Evolutionary conservation across 2,329 filamentous ascomycete species (phyloP).

Genomic region (Coleophoma cylindrospora): DNA sequence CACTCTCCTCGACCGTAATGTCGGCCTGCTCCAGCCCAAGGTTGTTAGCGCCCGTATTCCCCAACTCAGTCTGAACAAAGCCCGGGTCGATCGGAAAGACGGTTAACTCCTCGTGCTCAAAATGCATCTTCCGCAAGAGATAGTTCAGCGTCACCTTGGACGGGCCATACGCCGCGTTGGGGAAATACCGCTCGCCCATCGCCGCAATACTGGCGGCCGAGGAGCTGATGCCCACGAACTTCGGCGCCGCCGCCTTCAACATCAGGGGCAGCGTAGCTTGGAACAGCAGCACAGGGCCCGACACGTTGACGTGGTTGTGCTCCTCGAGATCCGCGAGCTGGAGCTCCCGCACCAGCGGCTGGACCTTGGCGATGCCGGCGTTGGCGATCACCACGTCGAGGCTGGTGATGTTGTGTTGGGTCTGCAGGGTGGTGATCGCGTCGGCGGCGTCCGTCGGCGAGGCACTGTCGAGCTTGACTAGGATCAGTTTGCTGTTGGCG

Average conservation of each 20-base stretch:
- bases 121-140: conserved; percentile 27
- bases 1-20: conserved; percentile 13
- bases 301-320: conserved; percentile 37
- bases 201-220: conserved; percentile 13
- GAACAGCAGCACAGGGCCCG: conserved; percentile 36
- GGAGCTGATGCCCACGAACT: conserved; percentile 29
- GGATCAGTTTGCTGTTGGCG: conserved; percentile 29
- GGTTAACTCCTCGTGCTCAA: conserved; percentile 30
- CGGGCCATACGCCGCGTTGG: conserved; percentile 32
- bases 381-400: conserved; percentile 49
- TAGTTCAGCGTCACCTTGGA: conserved; percentile 33
- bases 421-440: conserved; percentile 27
- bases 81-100: conserved; percentile 20
- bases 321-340: conserved; percentile 30
- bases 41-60: conserved; percentile 24
- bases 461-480: conserved; percentile 36
- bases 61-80: conserved; percentile 35
- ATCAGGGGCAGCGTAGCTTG: conserved; percentile 38
- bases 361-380: conserved; percentile 35
- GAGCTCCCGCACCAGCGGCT: conserved; percentile 25
- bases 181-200: conserved; percentile 6
- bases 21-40: conserved; percentile 13
- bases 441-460: conserved; percentile 27
- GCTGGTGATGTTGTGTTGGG: conserved; percentile 29
- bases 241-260: conserved; percentile 26